Evolutionary conservation across 108 stramenopile genomes (phyloP), one percentile per base, ranked within the genome.

Genomic region (Pseudonitzschia pungens): DNA sequence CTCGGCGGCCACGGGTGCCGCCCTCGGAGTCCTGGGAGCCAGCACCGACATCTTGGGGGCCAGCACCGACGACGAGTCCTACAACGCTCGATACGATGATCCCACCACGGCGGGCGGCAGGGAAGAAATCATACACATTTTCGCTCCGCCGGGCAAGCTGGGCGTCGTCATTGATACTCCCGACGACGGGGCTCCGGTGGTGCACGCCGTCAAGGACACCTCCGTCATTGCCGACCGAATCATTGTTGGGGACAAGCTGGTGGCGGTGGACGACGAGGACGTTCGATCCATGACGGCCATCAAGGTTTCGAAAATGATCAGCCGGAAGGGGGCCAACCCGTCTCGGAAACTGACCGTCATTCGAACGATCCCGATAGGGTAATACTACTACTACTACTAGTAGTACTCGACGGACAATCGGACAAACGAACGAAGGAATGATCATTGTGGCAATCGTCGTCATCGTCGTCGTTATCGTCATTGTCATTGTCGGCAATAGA

Each of bases 91-190:
- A 32, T 76, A 84, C 53, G 56, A 71, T 16, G 63, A 40, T 36
- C 64, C 58, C 2, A 44, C 45, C 21, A 71, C 72, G 0, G 72
- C 77, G 59, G 79, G 71, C 42, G 71, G 85, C 9, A 83, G 77
- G 15, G 93, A 94, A 57, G 84, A 90, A 73, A 31, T 89, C 18
- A 77, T 95, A 53, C 83, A 91, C 36, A 77, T 96, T 16, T 88
- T 81, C 67, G 95, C 95, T 32, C 95, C 95, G 1, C 70, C 92
- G 6, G 95, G 95, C 32, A 96, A 96, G 70, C 81, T 96, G 22
- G 95, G 95, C 26, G 91, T 96, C 42, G 92, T 96, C 33, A 92
- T 96, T 81, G 95, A 96, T 68, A 92, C 95, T 26, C 92, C 95
- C 51, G 79, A 91, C 75, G 86, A 92, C 53, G 88, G 89, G 21